Base-by-base conservation (phyloP, 805 yeast genomes). In the Starmerella asiatica region DNA sequence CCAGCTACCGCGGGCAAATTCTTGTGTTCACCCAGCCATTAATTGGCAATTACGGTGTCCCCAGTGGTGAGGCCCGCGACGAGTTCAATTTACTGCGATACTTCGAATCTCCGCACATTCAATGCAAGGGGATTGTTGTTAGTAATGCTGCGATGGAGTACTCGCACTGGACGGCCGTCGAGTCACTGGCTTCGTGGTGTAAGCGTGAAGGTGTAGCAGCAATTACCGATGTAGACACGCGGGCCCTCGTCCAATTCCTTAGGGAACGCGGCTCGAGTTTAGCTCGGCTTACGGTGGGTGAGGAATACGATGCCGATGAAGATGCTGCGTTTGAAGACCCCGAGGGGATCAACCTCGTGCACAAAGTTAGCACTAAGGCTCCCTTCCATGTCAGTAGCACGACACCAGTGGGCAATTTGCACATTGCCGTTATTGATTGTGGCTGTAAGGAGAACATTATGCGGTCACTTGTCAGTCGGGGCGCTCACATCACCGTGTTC, bases 91-190 rank as follows among this genome's bases (percentile, higher is more conserved):
- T 91, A 50, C 71, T 88, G 57, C 84, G 82, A 61, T 83, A 83
- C 63, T 79, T 91, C 64, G 99, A 91, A 66, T 74, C 86, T 42
- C 91, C 96, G 4, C 73, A 71, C 51, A 76, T 83, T 41, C 97
- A 91, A 64, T 86, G 96, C 63, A 77, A 81, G 45, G 99, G 97
- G 52, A 84, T 91, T 44, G 94, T 91, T 36, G 98, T 91, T 21
- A 81, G 94, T 32, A 95, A 91, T 57, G 94, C 75, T 40, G 97
- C 98, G 18, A 72, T 86, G 70, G 73, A 85, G 59, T 84, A 88
- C 63, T 83, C 95, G n/a, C 99, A 91, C 61, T 91, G 98, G 98
- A 86, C 97, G 28, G 99, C 99, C 3, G 94, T 91, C 26, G 97
- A 91, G 66, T 79, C 93, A 16, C 70, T 91, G 43, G 80, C 83